Evolutionary conservation across 2,329 filamentous ascomycete genomes (phyloP).

Genomic region (Aspergillus pseudonomiae): DNA sequence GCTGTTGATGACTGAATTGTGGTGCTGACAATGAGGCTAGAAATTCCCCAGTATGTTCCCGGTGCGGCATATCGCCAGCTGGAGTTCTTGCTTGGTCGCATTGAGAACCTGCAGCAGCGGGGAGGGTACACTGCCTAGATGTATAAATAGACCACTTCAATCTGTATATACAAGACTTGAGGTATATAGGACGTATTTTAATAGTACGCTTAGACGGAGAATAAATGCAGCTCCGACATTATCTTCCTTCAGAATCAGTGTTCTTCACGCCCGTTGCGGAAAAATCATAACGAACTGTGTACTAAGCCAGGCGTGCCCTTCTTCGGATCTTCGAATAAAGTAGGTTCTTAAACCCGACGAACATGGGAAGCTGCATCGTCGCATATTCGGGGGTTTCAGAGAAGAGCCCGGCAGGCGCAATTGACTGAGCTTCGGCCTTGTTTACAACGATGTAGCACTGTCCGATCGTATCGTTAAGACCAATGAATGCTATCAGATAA

Average conservation of each 20-base stretch:
- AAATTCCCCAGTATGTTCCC: conserved; percentile 66
- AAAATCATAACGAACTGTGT: not conserved
- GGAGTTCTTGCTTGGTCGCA: conserved; percentile 74
- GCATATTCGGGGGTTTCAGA: not conserved
- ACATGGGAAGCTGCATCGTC: not conserved
- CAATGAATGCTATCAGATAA: not conserved
- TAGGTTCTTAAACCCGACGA: not conserved
- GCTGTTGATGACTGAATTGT: conserved; percentile 45
- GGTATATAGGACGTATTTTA: not conserved
- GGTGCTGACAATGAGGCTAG: conserved; percentile 58
- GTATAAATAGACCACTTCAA: not conserved
- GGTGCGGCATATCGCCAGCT: conserved; percentile 71
- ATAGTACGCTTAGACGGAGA: not conserved
- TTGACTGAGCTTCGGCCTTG: not conserved
- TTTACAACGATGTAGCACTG: not conserved
- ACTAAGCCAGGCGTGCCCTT: not conserved
- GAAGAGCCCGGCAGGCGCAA: not conserved
- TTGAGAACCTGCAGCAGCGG: conserved; percentile 36
- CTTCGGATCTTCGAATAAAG: not conserved
- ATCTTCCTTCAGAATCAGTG: not conserved
- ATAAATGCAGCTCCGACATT: not conserved
- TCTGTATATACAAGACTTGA: not conserved
- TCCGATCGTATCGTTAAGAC: not conserved
- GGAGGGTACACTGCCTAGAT: conserved; percentile 16
- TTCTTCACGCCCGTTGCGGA: not conserved